phyloP scores from a whole-genome alignment of 1,284 basidiomycete genomes.

The Gomphus bonarii region DNA sequence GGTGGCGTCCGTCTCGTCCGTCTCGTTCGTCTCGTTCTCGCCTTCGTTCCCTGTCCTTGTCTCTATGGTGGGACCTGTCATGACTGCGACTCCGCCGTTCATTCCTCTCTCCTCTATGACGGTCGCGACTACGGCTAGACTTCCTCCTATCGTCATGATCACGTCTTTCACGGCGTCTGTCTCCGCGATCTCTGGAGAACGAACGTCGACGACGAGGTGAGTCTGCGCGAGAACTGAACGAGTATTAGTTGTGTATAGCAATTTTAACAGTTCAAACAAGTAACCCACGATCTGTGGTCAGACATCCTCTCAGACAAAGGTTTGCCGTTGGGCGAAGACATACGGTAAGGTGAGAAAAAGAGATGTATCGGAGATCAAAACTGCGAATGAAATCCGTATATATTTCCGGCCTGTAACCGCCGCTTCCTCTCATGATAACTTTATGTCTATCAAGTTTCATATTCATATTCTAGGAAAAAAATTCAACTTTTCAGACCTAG shows the following conservation, averaged over 20 bases:
- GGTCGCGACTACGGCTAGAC: constrained; percentile 39
- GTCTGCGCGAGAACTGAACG: constrained; percentile 49
- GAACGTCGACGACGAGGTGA: constrained; percentile 31
- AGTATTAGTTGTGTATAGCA: constrained; percentile 8
- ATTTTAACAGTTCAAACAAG: not conserved
- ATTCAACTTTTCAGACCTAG: too few relatives aligned
- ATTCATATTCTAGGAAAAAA: too few relatives aligned
- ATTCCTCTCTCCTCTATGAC: constrained; percentile 32
- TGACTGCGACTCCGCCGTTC: constrained; percentile 31
- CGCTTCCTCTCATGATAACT: too few relatives aligned
- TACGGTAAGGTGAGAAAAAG: constrained; percentile 4
- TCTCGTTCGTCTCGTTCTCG: constrained; percentile 15
- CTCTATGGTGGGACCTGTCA: constrained; percentile 30
- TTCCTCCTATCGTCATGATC: constrained; percentile 40
- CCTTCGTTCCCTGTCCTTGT: constrained; percentile 32
- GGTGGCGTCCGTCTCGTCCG: constrained; percentile 24
- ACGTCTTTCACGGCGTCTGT: constrained; percentile 38
- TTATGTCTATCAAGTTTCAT: too few relatives aligned
- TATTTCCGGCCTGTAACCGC: too few relatives aligned
- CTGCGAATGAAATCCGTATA: not conserved
- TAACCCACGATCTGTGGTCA: constrained; percentile 52
- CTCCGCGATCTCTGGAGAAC: constrained; percentile 29
- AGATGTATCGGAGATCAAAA: not conserved
- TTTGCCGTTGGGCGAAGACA: constrained; percentile 27
- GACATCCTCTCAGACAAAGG: constrained; percentile 60